A percentile compares a stretch with the other conserved stretches of the same genome.
Conservation (phyloP, 2,329 filamentous ascomycete species). For the Cercospora sp. region DNA sequence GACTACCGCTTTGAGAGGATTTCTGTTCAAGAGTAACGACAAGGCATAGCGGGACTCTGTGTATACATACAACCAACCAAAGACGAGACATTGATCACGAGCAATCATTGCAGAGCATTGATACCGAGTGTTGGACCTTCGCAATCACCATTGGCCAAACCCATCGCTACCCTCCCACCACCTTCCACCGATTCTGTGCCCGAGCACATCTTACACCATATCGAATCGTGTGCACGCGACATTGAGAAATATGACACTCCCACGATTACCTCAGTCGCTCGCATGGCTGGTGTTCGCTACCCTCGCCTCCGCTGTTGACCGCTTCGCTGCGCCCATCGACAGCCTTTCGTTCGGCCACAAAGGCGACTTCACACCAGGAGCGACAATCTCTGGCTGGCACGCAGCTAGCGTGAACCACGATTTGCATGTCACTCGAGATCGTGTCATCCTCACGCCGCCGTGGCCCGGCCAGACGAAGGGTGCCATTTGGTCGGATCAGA, state of each 20-base stretch:
- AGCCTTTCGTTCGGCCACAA: slow-evolving; percentile 72
- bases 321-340: slow-evolving; percentile 32
- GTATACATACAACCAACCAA: neutral
- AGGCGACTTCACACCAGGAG: slow-evolving; percentile 66
- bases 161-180: neutral
- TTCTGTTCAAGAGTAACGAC: slow-evolving; percentile 22
- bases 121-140: neutral
- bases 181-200: neutral
- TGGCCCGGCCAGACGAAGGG: slow-evolving; percentile 82
- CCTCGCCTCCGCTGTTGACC: slow-evolving; percentile 28
- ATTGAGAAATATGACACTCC: neutral
- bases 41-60: slow-evolving; percentile 6
- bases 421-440: slow-evolving; percentile 74
- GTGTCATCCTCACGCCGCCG: slow-evolving; percentile 85
- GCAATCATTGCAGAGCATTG: neutral
- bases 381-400: slow-evolving; percentile 58
- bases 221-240: neutral
- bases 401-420: slow-evolving; percentile 57
- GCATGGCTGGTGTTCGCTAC: slow-evolving; percentile 31
- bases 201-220: neutral
- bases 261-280: slow-evolving; percentile 22
- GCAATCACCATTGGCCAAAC: neutral
- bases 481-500: slow-evolving; percentile 73
- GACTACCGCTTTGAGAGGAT: slow-evolving; percentile 32
- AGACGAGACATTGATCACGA: slow-evolving; percentile 3